These are phyloP conservation scores for Jacaranda copaia DNA, from an alignment of 257 asterid species.

Conservation along the genomic window DNA sequence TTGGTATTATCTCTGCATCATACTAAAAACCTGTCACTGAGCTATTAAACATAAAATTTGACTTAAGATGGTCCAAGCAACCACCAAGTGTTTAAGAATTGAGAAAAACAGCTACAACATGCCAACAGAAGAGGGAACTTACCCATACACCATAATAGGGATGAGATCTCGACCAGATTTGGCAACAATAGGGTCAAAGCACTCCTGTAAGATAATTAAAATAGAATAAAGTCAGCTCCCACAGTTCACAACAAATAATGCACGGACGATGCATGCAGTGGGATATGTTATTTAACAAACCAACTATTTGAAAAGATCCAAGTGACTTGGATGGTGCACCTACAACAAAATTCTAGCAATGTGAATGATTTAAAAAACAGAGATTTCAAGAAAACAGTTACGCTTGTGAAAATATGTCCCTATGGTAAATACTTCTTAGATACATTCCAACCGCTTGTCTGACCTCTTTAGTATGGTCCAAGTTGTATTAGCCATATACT, in stretches of 20 bases:
- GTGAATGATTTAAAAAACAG: not conserved
- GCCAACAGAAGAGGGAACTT: constrained; percentile 40
- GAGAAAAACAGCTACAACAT: constrained; percentile 4
- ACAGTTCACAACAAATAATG: not conserved
- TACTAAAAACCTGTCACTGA: not conserved
- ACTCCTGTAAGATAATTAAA: constrained; percentile 67
- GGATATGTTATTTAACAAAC: not conserved
- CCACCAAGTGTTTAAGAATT: constrained; percentile 4
- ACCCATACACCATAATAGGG: constrained; percentile 99
- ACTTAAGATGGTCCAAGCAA: constrained; percentile 30
- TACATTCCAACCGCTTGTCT: not conserved
- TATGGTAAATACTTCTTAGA: not conserved
- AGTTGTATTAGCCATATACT: too few relatives aligned
- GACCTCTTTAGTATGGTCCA: too few relatives aligned
- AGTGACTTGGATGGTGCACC: not conserved
- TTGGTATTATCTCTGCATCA: not conserved
- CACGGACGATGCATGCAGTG: not conserved
- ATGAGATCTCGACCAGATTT: constrained; percentile 95
- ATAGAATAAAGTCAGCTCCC: not conserved
- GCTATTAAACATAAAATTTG: not conserved
- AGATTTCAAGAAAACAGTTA: not conserved
- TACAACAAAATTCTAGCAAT: not conserved
- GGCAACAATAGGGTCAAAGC: constrained; percentile 98
- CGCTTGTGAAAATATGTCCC: not conserved
- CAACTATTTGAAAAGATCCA: not conserved